These are phyloP conservation scores for Corinectria fuckeliana DNA, from an alignment of 2,329 filamentous ascomycete genomes.

Conservation along the genomic window DNA sequence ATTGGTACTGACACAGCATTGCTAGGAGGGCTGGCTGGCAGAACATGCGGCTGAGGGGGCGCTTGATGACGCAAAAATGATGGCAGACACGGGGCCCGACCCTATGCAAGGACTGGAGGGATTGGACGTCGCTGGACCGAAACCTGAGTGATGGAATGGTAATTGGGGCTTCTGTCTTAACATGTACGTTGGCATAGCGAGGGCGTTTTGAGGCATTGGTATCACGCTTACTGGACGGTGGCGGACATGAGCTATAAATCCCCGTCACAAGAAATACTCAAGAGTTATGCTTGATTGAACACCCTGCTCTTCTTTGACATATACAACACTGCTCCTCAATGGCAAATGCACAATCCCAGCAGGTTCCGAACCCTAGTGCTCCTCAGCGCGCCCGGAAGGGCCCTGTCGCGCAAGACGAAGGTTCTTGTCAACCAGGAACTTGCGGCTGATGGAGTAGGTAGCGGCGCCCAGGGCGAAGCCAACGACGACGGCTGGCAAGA, in stretches of 20 bases:
- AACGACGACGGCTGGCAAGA: conserved; percentile 77
- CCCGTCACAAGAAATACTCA: conserved; percentile 34
- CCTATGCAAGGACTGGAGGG: conserved; percentile 97
- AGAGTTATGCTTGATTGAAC: conserved; percentile 34
- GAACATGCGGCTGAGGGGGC: conserved; percentile 85
- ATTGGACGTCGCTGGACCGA: conserved; percentile 92
- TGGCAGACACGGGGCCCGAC: conserved; percentile 68
- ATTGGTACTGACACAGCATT: conserved; percentile 9
- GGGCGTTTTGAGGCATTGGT: conserved; percentile 48
- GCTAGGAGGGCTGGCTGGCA: conserved; percentile 89
- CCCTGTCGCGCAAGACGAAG: conserved; percentile 83
- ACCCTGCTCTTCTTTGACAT: conserved; percentile 37
- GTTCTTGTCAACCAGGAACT: conserved; percentile 89
- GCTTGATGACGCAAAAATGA: conserved; percentile 28
- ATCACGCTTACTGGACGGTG: conserved; percentile 32
- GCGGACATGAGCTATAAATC: conserved; percentile 32
- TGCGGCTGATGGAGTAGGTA: conserved; percentile 80
- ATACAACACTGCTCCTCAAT: conserved; percentile 31
- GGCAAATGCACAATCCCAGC: conserved; percentile 29
- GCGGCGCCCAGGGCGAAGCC: conserved; percentile 83
- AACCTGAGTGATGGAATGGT: conserved; percentile 62
- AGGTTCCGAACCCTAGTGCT: conserved; percentile 37
- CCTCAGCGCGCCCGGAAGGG: conserved; percentile 48
- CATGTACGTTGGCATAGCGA: conserved; percentile 51
- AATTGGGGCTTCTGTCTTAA: conserved; percentile 25